phyloP scores from a whole-genome alignment of 2,329 filamentous ascomycete species.

The Penicillium frequentans region DNA sequence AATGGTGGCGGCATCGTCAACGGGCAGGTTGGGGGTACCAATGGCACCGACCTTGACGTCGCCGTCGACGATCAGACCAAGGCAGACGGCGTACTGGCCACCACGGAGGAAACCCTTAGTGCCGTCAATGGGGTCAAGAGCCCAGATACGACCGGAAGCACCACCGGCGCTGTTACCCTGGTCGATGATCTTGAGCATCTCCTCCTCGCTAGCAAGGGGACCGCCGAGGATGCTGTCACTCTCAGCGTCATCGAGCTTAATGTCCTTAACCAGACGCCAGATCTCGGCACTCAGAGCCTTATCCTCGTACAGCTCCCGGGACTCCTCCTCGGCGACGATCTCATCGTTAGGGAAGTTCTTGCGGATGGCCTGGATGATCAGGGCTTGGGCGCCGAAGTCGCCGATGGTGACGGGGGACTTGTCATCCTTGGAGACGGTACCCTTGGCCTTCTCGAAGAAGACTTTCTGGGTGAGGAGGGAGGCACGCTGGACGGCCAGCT shows the following conservation, averaged over 20 bases:
- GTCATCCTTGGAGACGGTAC: constrained; percentile 91
- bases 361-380: constrained; percentile 88
- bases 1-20: constrained; percentile 74
- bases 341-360: constrained; percentile 87
- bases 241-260: constrained; percentile 65
- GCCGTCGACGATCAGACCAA: constrained; percentile 88
- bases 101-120: constrained; percentile 96
- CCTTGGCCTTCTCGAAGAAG: constrained; percentile 87
- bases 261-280: constrained; percentile 77
- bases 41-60: constrained; percentile 92
- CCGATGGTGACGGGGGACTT: constrained; percentile 96
- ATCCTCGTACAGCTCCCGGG: constrained; percentile 73
- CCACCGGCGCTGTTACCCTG: constrained; percentile 49
- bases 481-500: constrained; percentile 85
- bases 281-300: constrained; percentile 69
- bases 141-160: constrained; percentile 71
- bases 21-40: constrained; percentile 90
- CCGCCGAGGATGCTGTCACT: constrained; percentile 71
- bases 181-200: constrained; percentile 60
- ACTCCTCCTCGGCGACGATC: constrained; percentile 95
- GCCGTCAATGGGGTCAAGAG: constrained; percentile 94
- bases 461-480: constrained; percentile 73
- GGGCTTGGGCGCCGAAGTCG: constrained; percentile 94
- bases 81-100: constrained; percentile 94
- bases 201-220: constrained; percentile 62